Conservation (phyloP, 495 filamentous ascomycete genomes). For the Margaritispora aquatica region DNA sequence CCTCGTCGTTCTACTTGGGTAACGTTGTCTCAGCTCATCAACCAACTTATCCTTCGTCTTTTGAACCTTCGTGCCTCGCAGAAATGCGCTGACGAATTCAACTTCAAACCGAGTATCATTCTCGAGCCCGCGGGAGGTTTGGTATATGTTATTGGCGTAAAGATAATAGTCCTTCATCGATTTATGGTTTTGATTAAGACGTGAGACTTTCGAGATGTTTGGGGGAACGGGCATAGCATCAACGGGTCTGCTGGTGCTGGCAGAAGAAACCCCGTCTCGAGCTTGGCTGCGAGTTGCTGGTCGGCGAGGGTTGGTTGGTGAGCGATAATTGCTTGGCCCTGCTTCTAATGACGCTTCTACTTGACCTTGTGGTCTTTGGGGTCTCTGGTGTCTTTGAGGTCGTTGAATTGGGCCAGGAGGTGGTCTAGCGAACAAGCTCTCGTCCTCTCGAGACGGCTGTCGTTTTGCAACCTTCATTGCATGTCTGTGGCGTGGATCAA, state of each 20-base stretch:
- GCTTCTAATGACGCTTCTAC: background rate
- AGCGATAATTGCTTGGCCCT: background rate
- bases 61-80: slow-evolving; percentile 7
- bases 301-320: background rate
- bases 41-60: slow-evolving; percentile 5
- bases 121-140: background rate
- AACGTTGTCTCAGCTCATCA: slow-evolving; percentile 1
- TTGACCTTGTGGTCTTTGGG: background rate
- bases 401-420: background rate
- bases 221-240: background rate
- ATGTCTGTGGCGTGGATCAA: background rate
- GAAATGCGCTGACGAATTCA: slow-evolving; percentile 14
- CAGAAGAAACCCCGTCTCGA: background rate
- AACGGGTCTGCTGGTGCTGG: background rate
- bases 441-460: background rate
- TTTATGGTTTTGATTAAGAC: slow-evolving; percentile 8
- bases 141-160: background rate
- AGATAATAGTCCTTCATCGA: slow-evolving; percentile 8
- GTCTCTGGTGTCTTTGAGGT: background rate
- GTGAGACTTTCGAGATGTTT: background rate
- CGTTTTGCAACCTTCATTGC: background rate
- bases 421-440: background rate
- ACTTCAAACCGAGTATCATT: slow-evolving; percentile 1
- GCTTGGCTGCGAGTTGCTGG: background rate
- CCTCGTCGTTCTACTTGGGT: slow-evolving; percentile 4